A percentile compares a stretch with the other conserved stretches of the same genome.
Evolutionary conservation across 805 yeast genomes (phyloP).

Genomic region (Clavispora fructus): DNA sequence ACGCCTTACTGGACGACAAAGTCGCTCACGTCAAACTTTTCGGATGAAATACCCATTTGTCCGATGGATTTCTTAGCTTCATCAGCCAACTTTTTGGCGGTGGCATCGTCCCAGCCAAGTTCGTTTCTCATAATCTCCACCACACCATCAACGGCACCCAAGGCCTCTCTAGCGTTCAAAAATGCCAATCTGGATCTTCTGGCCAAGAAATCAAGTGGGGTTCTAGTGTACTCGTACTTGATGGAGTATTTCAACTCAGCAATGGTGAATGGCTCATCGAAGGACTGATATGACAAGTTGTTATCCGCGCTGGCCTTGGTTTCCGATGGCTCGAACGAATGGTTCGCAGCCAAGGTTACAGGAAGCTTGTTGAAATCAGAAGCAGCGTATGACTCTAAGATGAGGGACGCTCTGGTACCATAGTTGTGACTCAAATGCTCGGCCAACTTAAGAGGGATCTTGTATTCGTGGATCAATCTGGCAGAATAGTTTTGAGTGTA

Average conservation of each 20-base stretch:
- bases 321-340: slow-evolving; percentile 27
- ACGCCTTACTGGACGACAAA: slow-evolving; percentile 12
- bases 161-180: slow-evolving; percentile 80
- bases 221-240: slow-evolving; percentile 77
- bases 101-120: slow-evolving; percentile 62
- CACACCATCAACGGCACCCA: slow-evolving; percentile 75
- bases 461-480: slow-evolving; percentile 73
- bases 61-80: slow-evolving; percentile 56
- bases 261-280: slow-evolving; percentile 80
- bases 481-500: slow-evolving; percentile 72
- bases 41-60: slow-evolving; percentile 48
- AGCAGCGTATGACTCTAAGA: slow-evolving; percentile 51
- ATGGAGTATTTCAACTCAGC: slow-evolving; percentile 85
- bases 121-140: slow-evolving; percentile 81
- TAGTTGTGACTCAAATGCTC: slow-evolving; percentile 79
- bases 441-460: slow-evolving; percentile 69
- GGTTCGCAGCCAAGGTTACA: slow-evolving; percentile 48
- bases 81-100: slow-evolving; percentile 48
- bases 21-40: slow-evolving; percentile 16
- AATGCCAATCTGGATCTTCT: slow-evolving; percentile 93
- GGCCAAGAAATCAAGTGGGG: slow-evolving; percentile 84
- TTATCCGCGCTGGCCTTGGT: slow-evolving; percentile 21
- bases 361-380: slow-evolving; percentile 58
- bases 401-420: slow-evolving; percentile 82
- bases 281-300: slow-evolving; percentile 43